These are phyloP conservation scores for Tuctoria greenei DNA, from an alignment of 176 grass and related monocot species.

Conservation along the genomic window DNA sequence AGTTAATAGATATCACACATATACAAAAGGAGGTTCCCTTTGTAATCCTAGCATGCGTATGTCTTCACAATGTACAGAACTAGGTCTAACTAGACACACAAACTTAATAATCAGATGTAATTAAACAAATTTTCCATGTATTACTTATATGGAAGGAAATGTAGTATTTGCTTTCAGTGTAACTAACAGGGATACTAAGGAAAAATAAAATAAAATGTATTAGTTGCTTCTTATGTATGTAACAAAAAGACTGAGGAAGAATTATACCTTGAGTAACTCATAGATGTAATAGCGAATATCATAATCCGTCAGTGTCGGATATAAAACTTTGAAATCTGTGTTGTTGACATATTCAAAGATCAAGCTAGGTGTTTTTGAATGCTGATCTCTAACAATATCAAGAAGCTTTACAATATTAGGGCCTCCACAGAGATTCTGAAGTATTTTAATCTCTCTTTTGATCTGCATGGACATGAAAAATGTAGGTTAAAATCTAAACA, in stretches of 20 bases:
- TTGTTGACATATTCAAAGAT: conserved; percentile 98
- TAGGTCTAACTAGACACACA: background rate
- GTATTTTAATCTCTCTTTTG: conserved; percentile 99
- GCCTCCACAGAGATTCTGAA: conserved; percentile 96
- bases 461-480: conserved; percentile 56
- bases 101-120: background rate
- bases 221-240: background rate
- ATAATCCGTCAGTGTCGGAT: conserved; percentile 96
- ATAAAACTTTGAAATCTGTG: conserved; percentile 96
- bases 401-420: conserved; percentile 91
- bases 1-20: background rate
- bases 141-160: background rate
- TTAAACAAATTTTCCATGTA: background rate
- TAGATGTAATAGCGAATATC: conserved; percentile 97
- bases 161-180: background rate
- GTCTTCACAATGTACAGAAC: background rate
- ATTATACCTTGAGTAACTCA: conserved; percentile 84
- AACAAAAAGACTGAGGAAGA: conserved; percentile 19
- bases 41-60: conserved; percentile 4
- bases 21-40: background rate
- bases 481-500: background rate
- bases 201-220: background rate
- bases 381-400: conserved; percentile 93
- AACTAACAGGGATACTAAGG: conserved; percentile 11
- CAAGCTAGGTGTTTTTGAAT: conserved; percentile 95